Evolutionary conservation across 2,329 filamentous ascomycete genomes (phyloP).

Genomic region (Rugonectria rugulosa): DNA sequence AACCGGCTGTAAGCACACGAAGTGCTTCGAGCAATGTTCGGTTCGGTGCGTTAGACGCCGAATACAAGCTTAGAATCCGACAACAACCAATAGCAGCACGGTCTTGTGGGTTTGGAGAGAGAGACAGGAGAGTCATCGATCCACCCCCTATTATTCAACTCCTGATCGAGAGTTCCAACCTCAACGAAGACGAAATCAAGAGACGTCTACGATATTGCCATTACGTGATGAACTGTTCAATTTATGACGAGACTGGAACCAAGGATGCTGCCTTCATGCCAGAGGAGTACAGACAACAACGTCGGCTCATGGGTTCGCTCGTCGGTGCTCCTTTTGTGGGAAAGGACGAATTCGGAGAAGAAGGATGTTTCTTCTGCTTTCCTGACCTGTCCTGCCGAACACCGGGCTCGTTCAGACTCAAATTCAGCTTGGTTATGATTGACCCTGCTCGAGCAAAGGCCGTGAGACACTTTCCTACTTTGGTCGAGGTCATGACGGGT

Average conservation of each 20-base stretch:
- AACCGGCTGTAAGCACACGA: background rate
- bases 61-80: conserved; percentile 59
- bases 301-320: conserved; percentile 80
- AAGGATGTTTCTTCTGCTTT: conserved; percentile 88
- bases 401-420: conserved; percentile 76
- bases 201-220: conserved; percentile 65
- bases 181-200: conserved; percentile 62
- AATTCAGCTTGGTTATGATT: conserved; percentile 76
- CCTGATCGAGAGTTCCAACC: conserved; percentile 64
- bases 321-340: conserved; percentile 81
- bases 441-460: conserved; percentile 64
- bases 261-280: conserved; percentile 76
- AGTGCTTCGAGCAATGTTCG: conserved; percentile 2
- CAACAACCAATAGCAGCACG: conserved; percentile 82
- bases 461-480: conserved; percentile 55
- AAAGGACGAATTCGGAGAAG: conserved; percentile 73
- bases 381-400: conserved; percentile 82
- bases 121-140: conserved; percentile 82
- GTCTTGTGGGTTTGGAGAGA: conserved; percentile 83
- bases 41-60: conserved; percentile 24
- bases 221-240: conserved; percentile 78
- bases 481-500: conserved; percentile 66
- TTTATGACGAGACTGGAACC: conserved; percentile 74
- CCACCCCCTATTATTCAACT: conserved; percentile 85
- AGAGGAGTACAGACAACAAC: conserved; percentile 74